Evolutionary conservation across 106 monocot genomes (phyloP), one percentile per base, ranked within the genome.

Genomic region (Allium sativum): DNA sequence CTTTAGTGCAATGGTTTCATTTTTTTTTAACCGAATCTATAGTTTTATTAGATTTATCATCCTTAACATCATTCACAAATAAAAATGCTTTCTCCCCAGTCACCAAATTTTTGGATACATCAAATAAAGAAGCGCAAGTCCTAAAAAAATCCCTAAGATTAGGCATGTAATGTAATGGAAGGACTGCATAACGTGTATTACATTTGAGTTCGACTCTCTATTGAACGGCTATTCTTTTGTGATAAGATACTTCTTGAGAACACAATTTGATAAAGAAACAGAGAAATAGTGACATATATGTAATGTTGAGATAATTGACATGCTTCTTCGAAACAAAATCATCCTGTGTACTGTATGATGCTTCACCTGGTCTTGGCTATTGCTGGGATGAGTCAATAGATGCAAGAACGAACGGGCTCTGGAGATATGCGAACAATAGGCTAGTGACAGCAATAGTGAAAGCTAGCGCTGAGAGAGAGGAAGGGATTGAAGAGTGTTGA

Each of bases 271-370:
- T 20, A 80, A 69, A 19, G 69, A 68, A 63, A 8, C 9, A 47
- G 31, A 8, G 70, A 52, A n/a, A 77, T 63, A 72, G 52, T 16
- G 77, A 22, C 40, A 75, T 21, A 20, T 84, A 73, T n/a, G 53
- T 70, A 66, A 15, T 53, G 64, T 20, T 45, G 58, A n/a, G 64
- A 44, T 16, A 70, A 60, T 15, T 12, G 68, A 72, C 40, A 70
- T 70, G 61, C 53, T 81, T 76, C 88, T 84, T 78, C 88, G 73
- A 55, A 79, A 70, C 15, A 82, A 82, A 21, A 71, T 45, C 82
- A 87, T 87, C 68, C 12, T 47, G 79, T 79, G 18, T 76, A n/a
- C n/a, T n/a, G n/a, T n/a, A n/a, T n/a, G n/a, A n/a, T n/a, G n/a
- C n/a, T n/a, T n/a, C n/a, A n/a, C n/a, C n/a, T n/a, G n/a, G n/a